These are phyloP conservation scores for Durusdinium trenchii DNA, from an alignment of 73 alveolate genomes.

Conservation along the genomic window DNA sequence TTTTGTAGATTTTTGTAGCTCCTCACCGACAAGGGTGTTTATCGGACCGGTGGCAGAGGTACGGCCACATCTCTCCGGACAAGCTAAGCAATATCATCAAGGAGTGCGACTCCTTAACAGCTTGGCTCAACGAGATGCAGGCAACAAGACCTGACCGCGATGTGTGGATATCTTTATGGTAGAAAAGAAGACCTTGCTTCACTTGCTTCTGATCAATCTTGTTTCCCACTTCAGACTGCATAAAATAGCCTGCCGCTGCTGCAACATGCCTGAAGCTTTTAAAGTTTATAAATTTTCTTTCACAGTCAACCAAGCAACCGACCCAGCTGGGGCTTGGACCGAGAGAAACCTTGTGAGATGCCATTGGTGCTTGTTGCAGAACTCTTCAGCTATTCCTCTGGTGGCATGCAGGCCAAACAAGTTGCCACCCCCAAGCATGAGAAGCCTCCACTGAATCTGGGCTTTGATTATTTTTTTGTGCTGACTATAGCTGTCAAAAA, in stretches of 20 bases:
- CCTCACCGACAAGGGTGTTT: too few species aligned
- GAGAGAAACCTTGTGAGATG: too few species aligned
- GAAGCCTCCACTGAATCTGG: slow-evolving; percentile 58
- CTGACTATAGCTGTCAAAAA: too few species aligned
- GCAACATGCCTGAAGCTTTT: background rate
- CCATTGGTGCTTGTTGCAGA: too few species aligned
- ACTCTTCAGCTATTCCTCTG: background rate
- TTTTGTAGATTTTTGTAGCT: background rate
- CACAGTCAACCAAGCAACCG: background rate
- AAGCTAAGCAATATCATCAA: slow-evolving; percentile 68
- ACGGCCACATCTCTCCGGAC: slow-evolving; percentile 83
- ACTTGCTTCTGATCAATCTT: too few species aligned
- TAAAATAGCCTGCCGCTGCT: too few species aligned
- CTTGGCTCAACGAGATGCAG: slow-evolving; percentile 81
- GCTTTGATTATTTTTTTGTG: background rate
- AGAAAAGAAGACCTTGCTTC: too few species aligned
- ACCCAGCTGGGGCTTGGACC: too few species aligned
- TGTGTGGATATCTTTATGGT: too few species aligned
- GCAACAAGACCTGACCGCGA: background rate
- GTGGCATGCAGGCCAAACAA: slow-evolving; percentile 29
- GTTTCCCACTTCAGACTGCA: too few species aligned
- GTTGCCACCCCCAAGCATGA: slow-evolving; percentile 81
- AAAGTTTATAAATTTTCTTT: background rate
- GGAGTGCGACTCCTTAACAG: slow-evolving; percentile 81
- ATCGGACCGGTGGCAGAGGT: slow-evolving; percentile 34